These are phyloP conservation scores for Amylocarpus encephaloides DNA, from an alignment of 2,329 filamentous ascomycete species.

Conservation along the genomic window DNA sequence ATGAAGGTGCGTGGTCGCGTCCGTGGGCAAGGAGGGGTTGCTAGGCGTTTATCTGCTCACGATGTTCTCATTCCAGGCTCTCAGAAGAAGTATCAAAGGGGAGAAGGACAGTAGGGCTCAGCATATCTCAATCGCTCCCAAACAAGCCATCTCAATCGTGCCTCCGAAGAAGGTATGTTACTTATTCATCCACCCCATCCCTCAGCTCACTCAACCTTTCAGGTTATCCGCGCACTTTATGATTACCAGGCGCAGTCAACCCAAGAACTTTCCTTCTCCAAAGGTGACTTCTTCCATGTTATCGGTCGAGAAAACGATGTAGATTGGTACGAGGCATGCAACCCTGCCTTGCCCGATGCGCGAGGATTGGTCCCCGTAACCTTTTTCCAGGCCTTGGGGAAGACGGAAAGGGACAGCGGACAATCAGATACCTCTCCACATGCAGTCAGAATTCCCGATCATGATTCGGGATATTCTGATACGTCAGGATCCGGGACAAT, in stretches of 20 bases:
- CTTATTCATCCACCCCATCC: neutral
- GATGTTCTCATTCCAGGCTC: conserved; percentile 38
- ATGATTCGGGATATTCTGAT: conserved; percentile 88
- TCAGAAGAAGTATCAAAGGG: conserved; percentile 64
- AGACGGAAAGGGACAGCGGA: conserved; percentile 83
- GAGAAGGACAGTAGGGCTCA: conserved; percentile 57
- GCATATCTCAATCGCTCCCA: conserved; percentile 62
- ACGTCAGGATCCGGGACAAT: conserved; percentile 31
- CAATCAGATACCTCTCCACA: conserved; percentile 52
- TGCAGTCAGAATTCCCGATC: conserved; percentile 58
- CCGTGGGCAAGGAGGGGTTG: conserved; percentile 4
- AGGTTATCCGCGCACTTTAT: conserved; percentile 97
- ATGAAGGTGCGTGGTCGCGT: conserved; percentile 24
- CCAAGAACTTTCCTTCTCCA: conserved; percentile 83
- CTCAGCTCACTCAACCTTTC: conserved; percentile 16
- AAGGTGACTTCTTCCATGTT: conserved; percentile 97
- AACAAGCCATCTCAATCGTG: conserved; percentile 63
- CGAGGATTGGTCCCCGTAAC: conserved; percentile 88
- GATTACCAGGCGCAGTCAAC: conserved; percentile 73
- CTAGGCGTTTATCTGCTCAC: conserved; percentile 18
- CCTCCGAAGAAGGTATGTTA: conserved; percentile 63
- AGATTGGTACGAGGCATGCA: conserved; percentile 98
- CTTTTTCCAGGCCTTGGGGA: conserved; percentile 88
- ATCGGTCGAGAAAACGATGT: conserved; percentile 89
- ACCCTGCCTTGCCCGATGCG: conserved; percentile 79